Evolutionary conservation across 192 early-diverging fungal genomes (phyloP), one percentile per base, ranked within the genome.

Genomic region (Backusella australiensis): DNA sequence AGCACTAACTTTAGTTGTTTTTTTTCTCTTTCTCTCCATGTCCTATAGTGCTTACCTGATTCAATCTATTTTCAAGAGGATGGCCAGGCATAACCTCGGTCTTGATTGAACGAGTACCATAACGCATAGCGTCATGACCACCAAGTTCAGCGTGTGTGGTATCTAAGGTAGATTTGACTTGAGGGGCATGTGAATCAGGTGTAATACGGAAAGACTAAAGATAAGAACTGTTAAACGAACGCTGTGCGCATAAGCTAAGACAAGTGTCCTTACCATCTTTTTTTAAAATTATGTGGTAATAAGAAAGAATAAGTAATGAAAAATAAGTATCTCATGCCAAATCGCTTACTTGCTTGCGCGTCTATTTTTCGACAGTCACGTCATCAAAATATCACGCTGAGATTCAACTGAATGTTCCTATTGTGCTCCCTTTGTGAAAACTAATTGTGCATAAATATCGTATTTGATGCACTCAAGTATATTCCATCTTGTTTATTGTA

Each of bases 81-180:
- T 98, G 96, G 29, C 86, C 85, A 3, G 85, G 81, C 29, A 86
- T 76, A 52, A 95, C 81, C 44, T 94, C 90, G 23, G 79, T 81
- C 23, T 87, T 83, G 49, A 96, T 86, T 23, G 87, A 89, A 67
- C 83, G 78, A 77, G 90, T 75, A 32, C 95, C 95, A 74, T 93
- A 82, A 23, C 95, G 90, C 70, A 97, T 79, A 38, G 94, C 90
- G 82, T 97, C 95, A 77, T 96, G 94, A 46, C 91, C 89, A 44
- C 92, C 94, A 78, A 89, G 94, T 74, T 87, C 86, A 23, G 89
- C 78, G 76, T 89, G 86, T 35, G 85, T 79, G 5, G 86, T 88
- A 23, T 82, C 76, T 5, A 81, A 49, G 26, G 75, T 80, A 19
- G 75, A 80, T 56, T 76, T 77, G 44, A 77, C 44, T 29, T 66